Conservation (phyloP, 1,284 basidiomycete species). For the Hemileia vastatrix region DNA sequence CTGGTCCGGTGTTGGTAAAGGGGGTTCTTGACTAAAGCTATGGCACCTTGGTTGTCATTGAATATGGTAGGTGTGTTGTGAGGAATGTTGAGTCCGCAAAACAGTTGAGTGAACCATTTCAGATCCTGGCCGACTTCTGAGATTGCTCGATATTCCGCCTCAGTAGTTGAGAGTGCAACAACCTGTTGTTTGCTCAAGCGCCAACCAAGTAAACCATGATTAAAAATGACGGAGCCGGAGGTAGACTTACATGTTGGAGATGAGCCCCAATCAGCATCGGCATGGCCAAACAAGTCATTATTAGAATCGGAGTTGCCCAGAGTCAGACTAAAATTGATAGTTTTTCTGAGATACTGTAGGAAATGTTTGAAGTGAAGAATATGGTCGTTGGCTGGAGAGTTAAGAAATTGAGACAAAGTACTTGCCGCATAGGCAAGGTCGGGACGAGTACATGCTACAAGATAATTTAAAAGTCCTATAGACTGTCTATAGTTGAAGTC, state of each 20-base stretch:
- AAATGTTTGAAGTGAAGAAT: not conserved
- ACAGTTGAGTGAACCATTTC: not conserved
- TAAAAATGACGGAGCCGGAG: not conserved
- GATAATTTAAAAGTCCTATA: conserved; percentile 1
- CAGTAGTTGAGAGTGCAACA: not conserved
- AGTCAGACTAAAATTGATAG: not conserved
- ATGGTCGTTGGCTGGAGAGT: not conserved
- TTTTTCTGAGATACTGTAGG: not conserved
- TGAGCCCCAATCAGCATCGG: not conserved
- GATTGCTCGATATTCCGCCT: not conserved
- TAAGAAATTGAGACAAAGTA: not conserved
- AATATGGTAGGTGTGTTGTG: too few relatives aligned
- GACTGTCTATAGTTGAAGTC: not conserved
- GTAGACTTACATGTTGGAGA: not conserved
- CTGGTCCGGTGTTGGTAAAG: not conserved
- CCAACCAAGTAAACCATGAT: not conserved
- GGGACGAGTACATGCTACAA: not conserved
- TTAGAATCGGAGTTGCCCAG: not conserved
- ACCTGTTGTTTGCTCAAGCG: not conserved
- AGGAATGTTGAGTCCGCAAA: not conserved
- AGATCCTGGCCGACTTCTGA: not conserved
- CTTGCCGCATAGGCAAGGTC: not conserved
- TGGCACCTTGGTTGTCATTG: not conserved
- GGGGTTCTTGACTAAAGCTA: not conserved
- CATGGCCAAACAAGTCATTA: not conserved